phyloP scores from a whole-genome alignment of 75 land plant species.

The Larix kaempferi region DNA sequence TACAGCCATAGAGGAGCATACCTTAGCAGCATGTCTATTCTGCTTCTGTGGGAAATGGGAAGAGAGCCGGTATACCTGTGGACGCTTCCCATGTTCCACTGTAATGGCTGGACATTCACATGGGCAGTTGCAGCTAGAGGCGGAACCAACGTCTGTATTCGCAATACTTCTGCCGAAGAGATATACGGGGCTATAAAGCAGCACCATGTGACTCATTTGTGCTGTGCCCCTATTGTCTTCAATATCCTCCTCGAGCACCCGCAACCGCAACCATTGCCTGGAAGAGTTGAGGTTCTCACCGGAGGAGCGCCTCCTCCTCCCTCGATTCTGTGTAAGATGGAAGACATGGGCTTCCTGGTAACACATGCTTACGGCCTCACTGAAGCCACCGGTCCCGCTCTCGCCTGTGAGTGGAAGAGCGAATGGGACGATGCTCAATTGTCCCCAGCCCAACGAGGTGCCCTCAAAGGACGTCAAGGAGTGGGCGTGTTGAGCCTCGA shows the following conservation, averaged over 20 bases:
- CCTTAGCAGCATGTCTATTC: conserved; percentile 41
- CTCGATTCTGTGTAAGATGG: conserved; percentile 41
- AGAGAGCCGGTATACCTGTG: conserved; percentile 62
- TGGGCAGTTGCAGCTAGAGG: conserved; percentile 87
- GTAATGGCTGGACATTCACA: conserved; percentile 83
- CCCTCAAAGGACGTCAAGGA: conserved; percentile 69
- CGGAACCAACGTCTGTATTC: conserved; percentile 71
- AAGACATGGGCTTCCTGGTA: conserved; percentile 54
- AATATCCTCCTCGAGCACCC: conserved; percentile 48
- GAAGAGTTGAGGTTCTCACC: conserved; percentile 45
- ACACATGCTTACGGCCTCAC: conserved; percentile 81
- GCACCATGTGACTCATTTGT: conserved; percentile 72
- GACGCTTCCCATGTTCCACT: conserved; percentile 92
- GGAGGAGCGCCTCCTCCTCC: conserved; percentile 86
- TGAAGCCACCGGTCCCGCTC: conserved; percentile 69
- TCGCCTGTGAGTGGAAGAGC: conserved; percentile 64
- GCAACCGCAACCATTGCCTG: conserved; percentile 10
- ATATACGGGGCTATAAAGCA: conserved; percentile 49
- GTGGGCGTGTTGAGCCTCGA: conserved; percentile 39
- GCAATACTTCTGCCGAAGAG: conserved; percentile 41
- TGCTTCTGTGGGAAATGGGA: conserved; percentile 52
- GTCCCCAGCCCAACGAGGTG: conserved; percentile 24
- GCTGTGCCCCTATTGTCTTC: conserved; percentile 72
- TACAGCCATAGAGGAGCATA: conserved; percentile 84
- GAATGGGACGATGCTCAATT: conserved; percentile 47